Base-by-base conservation (phyloP, 1,284 basidiomycete genomes). In the Boletus smithii region DNA sequence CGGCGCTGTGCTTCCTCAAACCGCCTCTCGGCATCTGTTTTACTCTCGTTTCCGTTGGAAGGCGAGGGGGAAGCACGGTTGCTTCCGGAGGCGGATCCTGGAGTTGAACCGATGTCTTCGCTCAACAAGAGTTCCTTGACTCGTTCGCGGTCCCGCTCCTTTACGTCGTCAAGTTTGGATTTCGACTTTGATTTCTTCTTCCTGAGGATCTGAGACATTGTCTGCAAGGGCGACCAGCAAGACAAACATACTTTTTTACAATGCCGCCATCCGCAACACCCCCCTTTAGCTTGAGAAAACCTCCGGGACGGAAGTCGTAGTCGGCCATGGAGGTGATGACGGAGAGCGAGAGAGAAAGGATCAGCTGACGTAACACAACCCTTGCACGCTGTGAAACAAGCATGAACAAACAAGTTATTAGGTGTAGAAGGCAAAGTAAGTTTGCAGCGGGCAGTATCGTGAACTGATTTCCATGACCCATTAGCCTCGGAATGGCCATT, bases 201-300 rank as follows among this genome's bases (percentile, higher is more conserved):
- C 74, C 84, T 88, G 60, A 56, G 48, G 26, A 53, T 53, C 37
- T 62, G 48, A 56, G 59, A 50, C 39, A 54, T 42, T 48, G 32
- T 40, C 33, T 30, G 22, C 31, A 22, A 49, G 29, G 24, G 8
- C 8, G 32, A 36, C 24, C 31, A 48, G 44, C 3, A 46, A 38
- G 40, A 36, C 48, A 44, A 1, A 75, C 83, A 61, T 63, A 92
- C 91, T 93, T 94, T 67, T 93, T 91, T 35, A 81, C 78, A 46
- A 85, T 73, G 4, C 83, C 86, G 48, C 86, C 86, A 54, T 86
- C 85, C 30, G 73, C 75, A 30, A 85, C 81, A 39, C 89, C 86
- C 29, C 87, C 84, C 71, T 95, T 95, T 67, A 95, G 78, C 71
- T 94, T 95, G 65, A 95, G 83, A 55, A 88, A 83, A 60, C 93